Percentiles rank a stretch among this genome's conserved stretches.
phyloP scores from a whole-genome alignment of 2,329 filamentous ascomycete species.

The Tolypocladium capitatum region DNA sequence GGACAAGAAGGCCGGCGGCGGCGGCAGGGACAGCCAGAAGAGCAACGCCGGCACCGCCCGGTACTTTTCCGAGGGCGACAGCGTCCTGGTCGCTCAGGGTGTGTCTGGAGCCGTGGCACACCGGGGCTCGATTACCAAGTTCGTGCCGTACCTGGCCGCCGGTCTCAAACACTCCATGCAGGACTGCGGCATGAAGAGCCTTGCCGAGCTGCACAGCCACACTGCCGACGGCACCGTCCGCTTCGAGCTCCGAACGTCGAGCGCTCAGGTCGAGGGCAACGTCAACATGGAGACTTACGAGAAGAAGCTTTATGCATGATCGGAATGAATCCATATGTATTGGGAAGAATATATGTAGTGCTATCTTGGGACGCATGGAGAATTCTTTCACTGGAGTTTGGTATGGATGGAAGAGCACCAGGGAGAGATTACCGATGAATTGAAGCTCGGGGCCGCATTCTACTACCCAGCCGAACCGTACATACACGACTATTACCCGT shows the following conservation, averaged over 20 bases:
- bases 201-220: constrained; percentile 61
- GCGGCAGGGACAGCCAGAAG: constrained; percentile 58
- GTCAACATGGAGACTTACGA: constrained; percentile 98
- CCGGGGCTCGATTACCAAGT: constrained; percentile 78
- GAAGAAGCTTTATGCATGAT: constrained; percentile 95
- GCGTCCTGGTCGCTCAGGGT: constrained; percentile 89
- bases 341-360: background rate
- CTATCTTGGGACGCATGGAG: background rate
- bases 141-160: constrained; percentile 87
- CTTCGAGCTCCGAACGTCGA: constrained; percentile 89
- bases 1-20: constrained; percentile 84
- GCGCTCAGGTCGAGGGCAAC: constrained; percentile 90
- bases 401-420: constrained; percentile 2
- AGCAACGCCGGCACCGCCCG: constrained; percentile 92
- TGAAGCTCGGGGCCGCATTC: background rate
- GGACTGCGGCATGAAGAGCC: constrained; percentile 77
- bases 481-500: background rate
- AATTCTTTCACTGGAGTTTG: constrained; percentile 6
- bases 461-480: background rate
- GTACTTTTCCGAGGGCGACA: constrained; percentile 96
- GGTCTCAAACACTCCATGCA: constrained; percentile 96
- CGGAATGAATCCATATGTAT: background rate
- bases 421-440: background rate
- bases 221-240: constrained; percentile 65
- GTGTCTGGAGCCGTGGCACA: constrained; percentile 79